Conservation (phyloP, 2,329 filamentous ascomycete species). For the Magnaporthales sp. region DNA sequence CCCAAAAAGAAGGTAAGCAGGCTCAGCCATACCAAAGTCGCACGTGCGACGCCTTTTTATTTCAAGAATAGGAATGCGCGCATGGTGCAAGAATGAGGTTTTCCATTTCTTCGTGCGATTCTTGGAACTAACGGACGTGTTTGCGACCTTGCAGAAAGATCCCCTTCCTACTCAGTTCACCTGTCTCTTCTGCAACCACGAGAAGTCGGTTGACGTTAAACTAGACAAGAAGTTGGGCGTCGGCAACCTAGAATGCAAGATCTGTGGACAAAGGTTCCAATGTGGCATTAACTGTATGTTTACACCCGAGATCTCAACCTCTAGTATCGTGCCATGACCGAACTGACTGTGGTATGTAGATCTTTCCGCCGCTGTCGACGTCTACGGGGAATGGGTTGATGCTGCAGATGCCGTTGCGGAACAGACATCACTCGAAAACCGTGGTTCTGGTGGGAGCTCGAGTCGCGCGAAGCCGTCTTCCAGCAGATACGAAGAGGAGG, state of each 20-base stretch:
- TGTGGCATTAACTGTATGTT: conserved; percentile 81
- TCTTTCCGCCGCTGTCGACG: conserved; percentile 83
- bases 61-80: background rate
- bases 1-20: conserved; percentile 66
- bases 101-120: background rate
- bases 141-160: conserved; percentile 35
- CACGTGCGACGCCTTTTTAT: background rate
- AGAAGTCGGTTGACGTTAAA: conserved; percentile 83
- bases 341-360: conserved; percentile 39
- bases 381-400: conserved; percentile 98
- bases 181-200: conserved; percentile 97
- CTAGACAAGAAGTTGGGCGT: conserved; percentile 89
- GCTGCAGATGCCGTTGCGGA: conserved; percentile 51
- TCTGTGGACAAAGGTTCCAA: conserved; percentile 91
- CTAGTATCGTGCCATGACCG: background rate
- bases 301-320: background rate
- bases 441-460: background rate
- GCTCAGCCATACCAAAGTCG: background rate
- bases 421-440: conserved; percentile 6
- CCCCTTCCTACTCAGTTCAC: conserved; percentile 77
- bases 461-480: conserved; percentile 4
- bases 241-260: conserved; percentile 78
- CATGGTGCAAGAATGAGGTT: background rate
- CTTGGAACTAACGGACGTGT: background rate
- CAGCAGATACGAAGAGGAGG: conserved; percentile 34